Conservation (phyloP, 495 filamentous ascomycete genomes). For the Geopyxis carbonaria region DNA sequence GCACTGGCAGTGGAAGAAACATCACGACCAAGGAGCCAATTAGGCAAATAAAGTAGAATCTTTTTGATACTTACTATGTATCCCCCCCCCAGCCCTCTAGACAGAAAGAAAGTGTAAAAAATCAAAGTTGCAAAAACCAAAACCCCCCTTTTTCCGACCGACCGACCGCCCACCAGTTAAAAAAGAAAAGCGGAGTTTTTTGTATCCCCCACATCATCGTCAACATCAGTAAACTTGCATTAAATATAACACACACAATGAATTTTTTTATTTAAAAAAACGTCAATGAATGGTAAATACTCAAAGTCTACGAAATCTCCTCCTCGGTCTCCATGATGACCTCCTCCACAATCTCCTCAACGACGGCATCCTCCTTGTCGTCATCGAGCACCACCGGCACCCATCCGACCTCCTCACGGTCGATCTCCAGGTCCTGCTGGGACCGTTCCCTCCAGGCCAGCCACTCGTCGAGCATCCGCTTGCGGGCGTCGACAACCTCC, state of each 20-base stretch:
- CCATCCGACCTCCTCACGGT: constrained; percentile 48
- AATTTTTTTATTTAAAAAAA: background rate
- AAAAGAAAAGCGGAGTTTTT: background rate
- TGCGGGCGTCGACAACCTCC: constrained; percentile 74
- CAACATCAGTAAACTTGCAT: background rate
- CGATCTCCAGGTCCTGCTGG: constrained; percentile 54
- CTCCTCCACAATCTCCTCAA: constrained; percentile 91
- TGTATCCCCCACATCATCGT: background rate
- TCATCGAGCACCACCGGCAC: constrained; percentile 39
- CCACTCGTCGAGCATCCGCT: constrained; percentile 79
- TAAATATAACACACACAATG: background rate
- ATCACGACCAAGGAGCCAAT: too few species aligned
- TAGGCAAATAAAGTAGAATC: too few species aligned
- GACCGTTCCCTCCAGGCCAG: constrained; percentile 61
- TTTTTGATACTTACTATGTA: too few species aligned
- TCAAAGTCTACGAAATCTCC: background rate
- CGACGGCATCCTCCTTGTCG: constrained; percentile 32
- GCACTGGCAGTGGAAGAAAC: too few species aligned
- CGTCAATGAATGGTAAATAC: background rate
- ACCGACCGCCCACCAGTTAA: too few species aligned
- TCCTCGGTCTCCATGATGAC: constrained; percentile 33
- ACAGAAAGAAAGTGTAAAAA: too few species aligned
- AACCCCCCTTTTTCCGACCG: too few species aligned
- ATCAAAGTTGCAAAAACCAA: constrained; percentile 36
- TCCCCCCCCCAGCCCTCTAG: too few species aligned